Percentiles rank a stretch among this genome's conserved stretches.
Evolutionary conservation across 1,284 basidiomycete genomes (phyloP).

Genomic region (Tilletia horrida): DNA sequence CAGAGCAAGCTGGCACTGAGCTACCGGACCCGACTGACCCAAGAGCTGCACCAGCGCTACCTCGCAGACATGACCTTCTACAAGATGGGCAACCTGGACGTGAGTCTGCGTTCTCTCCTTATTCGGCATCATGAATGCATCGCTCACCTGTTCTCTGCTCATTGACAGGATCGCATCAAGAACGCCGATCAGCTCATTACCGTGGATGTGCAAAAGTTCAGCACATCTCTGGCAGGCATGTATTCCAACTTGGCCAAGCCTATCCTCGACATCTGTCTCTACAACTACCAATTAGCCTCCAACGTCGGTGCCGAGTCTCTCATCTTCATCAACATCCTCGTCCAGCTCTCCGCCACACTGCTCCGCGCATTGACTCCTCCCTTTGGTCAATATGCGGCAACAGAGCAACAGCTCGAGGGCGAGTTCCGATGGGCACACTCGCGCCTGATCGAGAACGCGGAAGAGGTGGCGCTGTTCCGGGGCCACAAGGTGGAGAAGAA

Average conservation of each 20-base stretch:
- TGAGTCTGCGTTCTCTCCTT: background rate
- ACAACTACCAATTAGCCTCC: constrained; percentile 90
- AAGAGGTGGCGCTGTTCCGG: constrained; percentile 88
- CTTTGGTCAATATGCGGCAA: constrained; percentile 85
- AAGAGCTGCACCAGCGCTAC: constrained; percentile 77
- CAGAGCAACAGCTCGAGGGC: constrained; percentile 69
- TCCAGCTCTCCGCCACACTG: constrained; percentile 62
- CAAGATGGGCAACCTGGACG: constrained; percentile 69
- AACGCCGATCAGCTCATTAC: constrained; percentile 98
- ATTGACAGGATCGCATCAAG: constrained; percentile 72
- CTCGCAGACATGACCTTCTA: constrained; percentile 80
- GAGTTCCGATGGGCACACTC: constrained; percentile 86
- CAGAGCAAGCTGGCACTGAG: constrained; percentile 90
- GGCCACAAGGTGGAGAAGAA: constrained; percentile 90
- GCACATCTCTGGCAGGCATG: constrained; percentile 83
- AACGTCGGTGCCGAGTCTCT: constrained; percentile 94
- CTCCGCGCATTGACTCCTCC: constrained; percentile 67
- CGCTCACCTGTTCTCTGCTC: constrained; percentile 62
- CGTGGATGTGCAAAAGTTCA: constrained; percentile 91
- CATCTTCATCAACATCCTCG: constrained; percentile 75
- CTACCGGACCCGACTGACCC: constrained; percentile 82
- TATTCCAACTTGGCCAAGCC: constrained; percentile 71
- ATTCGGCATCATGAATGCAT: background rate
- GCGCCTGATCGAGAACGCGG: constrained; percentile 84
- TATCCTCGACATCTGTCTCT: constrained; percentile 81